A percentile compares a stretch with the other conserved stretches of the same genome.
Conservation (phyloP, 345 rosid species). For the Hibiscus mutabilis region DNA sequence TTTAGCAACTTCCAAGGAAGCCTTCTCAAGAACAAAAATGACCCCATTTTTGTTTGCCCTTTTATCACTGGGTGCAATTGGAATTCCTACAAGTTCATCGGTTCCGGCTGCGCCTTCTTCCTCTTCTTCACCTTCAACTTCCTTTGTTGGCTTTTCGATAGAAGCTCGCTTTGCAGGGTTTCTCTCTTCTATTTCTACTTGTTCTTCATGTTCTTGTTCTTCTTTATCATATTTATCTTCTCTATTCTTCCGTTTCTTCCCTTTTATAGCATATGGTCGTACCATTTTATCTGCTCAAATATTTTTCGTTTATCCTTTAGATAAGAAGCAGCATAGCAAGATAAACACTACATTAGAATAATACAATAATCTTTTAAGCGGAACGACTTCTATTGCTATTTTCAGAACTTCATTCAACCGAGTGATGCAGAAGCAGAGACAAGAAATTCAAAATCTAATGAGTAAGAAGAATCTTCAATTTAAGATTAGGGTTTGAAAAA, state of each 20-base stretch:
- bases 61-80: slow-evolving; percentile 16
- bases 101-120: slow-evolving; percentile 20
- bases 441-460: neutral
- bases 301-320: neutral
- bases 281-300: slow-evolving; percentile 37
- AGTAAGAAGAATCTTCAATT: neutral
- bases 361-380: neutral
- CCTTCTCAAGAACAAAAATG: slow-evolving; percentile 59
- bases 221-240: slow-evolving; percentile 48
- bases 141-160: slow-evolving; percentile 18
- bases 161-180: slow-evolving; percentile 20
- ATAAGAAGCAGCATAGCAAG: neutral
- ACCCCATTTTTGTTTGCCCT: slow-evolving; percentile 35
- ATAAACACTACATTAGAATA: neutral
- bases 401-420: neutral
- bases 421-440: neutral
- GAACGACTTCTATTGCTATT: neutral
- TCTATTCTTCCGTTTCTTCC: slow-evolving; percentile 59
- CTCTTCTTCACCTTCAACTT: slow-evolving; percentile 8
- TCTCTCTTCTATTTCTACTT: slow-evolving; percentile 21
- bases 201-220: slow-evolving; percentile 33
- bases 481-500: neutral
- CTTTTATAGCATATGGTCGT: slow-evolving; percentile 53
- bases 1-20: slow-evolving; percentile 87
- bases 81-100: slow-evolving; percentile 35